These are phyloP conservation scores for Powellomyces hirtus DNA, from an alignment of 192 early-diverging fungal species.

Conservation along the genomic window DNA sequence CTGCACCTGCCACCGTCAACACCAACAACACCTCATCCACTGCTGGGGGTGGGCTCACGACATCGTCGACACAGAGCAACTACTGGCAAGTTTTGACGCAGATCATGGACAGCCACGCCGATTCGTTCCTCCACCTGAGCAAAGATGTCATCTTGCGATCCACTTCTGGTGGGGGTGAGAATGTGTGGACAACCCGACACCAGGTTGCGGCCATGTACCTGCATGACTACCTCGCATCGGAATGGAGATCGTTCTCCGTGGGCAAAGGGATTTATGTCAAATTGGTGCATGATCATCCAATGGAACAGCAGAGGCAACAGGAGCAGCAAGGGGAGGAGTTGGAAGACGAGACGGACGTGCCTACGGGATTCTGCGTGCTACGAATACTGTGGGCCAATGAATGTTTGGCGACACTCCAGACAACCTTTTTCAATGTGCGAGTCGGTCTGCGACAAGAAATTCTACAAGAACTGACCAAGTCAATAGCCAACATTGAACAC, in stretches of 20 bases:
- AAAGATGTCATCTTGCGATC: conserved; percentile 41
- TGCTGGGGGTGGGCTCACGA: background rate
- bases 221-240: conserved; percentile 27
- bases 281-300: conserved; percentile 22
- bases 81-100: conserved; percentile 48
- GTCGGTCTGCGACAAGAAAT: conserved; percentile 22
- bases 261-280: conserved; percentile 32
- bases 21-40: background rate
- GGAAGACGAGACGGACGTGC: background rate
- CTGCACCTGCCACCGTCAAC: background rate
- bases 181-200: background rate
- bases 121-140: conserved; percentile 36
- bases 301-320: background rate
- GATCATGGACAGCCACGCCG: conserved; percentile 28
- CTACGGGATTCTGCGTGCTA: conserved; percentile 44
- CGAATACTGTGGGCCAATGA: conserved; percentile 43
- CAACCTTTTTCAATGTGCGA: conserved; percentile 43
- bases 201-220: conserved; percentile 44
- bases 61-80: conserved; percentile 9
- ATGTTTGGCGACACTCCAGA: conserved; percentile 32
- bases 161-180: conserved; percentile 21
- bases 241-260: conserved; percentile 40
- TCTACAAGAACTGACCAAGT: conserved; percentile 16
- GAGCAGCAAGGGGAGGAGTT: background rate
- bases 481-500: conserved; percentile 25